These are phyloP conservation scores for Nicotiana undulata DNA, from an alignment of 257 asterid species.

Conservation along the genomic window DNA sequence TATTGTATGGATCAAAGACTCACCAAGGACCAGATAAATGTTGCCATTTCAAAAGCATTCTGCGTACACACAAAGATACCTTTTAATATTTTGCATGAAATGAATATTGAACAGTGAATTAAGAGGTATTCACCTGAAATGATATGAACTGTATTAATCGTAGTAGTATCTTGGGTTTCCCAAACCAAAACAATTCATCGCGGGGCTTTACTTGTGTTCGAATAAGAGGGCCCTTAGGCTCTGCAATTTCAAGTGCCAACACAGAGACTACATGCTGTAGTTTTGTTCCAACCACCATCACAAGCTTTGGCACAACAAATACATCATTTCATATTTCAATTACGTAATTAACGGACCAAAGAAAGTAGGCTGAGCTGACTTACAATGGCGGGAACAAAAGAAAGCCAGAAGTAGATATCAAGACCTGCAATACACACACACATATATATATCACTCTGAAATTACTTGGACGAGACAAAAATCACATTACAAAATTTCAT, in stretches of 20 bases:
- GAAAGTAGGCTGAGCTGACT: conserved; percentile 17
- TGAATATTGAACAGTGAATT: not conserved
- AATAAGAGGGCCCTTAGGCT: conserved; percentile 39
- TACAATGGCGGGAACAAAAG: conserved; percentile 78
- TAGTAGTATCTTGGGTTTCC: conserved; percentile 67
- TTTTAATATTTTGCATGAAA: not conserved
- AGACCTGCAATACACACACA: conserved; percentile 79
- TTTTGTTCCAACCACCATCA: conserved; percentile 83
- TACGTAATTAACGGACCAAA: not conserved
- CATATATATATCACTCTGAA: not conserved
- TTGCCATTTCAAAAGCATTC: conserved; percentile 98
- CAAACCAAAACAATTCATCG: conserved; percentile 81
- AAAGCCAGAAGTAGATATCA: conserved; percentile 82
- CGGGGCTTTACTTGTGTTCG: conserved; percentile 74
- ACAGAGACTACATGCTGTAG: conserved; percentile 85
- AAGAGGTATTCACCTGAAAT: conserved; percentile 52
- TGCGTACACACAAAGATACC: conserved; percentile 27
- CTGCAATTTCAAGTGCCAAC: conserved; percentile 76
- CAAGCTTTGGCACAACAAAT: conserved; percentile 39
- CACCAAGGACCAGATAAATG: conserved; percentile 90
- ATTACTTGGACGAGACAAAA: not conserved
- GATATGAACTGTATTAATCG: conserved; percentile 82
- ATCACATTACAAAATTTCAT: not conserved
- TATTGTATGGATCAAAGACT: conserved; percentile 3
- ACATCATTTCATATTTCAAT: too few relatives aligned